These are phyloP conservation scores for Prototheca stagnorum DNA, from an alignment of 163 green algal genomes.

Conservation along the genomic window DNA sequence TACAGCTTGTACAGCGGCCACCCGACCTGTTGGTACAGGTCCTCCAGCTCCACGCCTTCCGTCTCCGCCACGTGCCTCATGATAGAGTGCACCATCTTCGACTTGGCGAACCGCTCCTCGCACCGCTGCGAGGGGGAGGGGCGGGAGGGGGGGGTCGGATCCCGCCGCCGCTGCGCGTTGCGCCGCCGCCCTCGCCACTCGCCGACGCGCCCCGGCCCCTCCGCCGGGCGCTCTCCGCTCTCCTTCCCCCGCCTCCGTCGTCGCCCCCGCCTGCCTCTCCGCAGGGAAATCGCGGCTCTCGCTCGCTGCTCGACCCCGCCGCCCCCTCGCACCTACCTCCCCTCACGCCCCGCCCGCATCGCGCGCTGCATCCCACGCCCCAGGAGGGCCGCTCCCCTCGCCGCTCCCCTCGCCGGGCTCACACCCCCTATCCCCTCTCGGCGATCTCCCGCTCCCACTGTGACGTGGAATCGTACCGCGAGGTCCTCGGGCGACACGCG, in stretches of 20 bases:
- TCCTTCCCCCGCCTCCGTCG: too few species aligned
- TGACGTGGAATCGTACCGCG: too few species aligned
- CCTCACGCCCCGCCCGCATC: background rate
- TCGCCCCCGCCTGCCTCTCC: too few species aligned
- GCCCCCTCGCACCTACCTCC: background rate
- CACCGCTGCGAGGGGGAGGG: constrained; percentile 16
- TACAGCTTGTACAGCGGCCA: constrained; percentile 94
- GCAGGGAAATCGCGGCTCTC: too few species aligned
- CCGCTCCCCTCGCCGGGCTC: too few species aligned
- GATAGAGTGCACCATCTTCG: constrained; percentile 97
- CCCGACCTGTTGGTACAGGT: constrained; percentile 68
- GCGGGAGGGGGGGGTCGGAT: background rate
- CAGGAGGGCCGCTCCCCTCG: too few species aligned
- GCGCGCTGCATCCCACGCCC: background rate
- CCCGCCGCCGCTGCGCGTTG: too few species aligned
- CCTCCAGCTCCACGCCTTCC: constrained; percentile 48
- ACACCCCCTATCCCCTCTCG: too few species aligned
- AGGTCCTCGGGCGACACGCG: constrained; percentile 88
- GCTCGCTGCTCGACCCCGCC: background rate
- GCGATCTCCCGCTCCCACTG: too few species aligned
- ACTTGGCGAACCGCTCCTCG: constrained; percentile 64
- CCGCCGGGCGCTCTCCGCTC: too few species aligned
- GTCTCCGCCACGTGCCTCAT: constrained; percentile 97
- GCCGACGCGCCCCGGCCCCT: too few species aligned
- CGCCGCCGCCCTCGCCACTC: too few species aligned